Evolutionary conservation across 768 basidiomycete species (phyloP), one percentile per base, ranked within the genome.

Genomic region (Mycena maculata): DNA sequence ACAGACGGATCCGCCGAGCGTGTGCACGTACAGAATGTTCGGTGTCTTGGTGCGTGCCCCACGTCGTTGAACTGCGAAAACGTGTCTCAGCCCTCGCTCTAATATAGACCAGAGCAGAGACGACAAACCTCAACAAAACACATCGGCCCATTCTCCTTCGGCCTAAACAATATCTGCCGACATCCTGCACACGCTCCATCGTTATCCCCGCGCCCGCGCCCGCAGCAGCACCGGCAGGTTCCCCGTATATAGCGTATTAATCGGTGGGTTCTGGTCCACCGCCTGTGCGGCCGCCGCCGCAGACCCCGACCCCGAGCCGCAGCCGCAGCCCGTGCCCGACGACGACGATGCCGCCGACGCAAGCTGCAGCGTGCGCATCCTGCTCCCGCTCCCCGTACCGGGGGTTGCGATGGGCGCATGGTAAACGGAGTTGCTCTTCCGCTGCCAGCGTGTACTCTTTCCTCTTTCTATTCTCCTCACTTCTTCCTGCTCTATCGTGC

Each of bases 231-330:
- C 93, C 2, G 97, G 98, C 64, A 99, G 81, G 73, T 98, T 98
- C 48, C 98, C 98, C n/a, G 99, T 96, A 75, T 99, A 99, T 20
- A 99, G 84, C 0, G 98, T 99, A 75, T 98, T 98, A 79, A 98
- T 98, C 88, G 96, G 96, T 73, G 96, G 96, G 77, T 99, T 98
- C 82, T 97, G 95, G 79, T 99, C 97, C 38, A 90, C 81, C 28
- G 83, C 80, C 44, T 81, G 83, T 67, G n/a, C n/a, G n/a, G n/a
- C n/a, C n/a, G n/a, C n/a, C n/a, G n/a, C n/a, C n/a, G n/a, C n/a
- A n/a, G n/a, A n/a, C n/a, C 47, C 63, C 52, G 59, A 31, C 55
- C 78, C 72, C 6, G 82, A 81, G 39, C n/a, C n/a, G n/a, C n/a
- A n/a, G n/a, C 78, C 72, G 6, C 82, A 81, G 39, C 90, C 87